These are phyloP conservation scores for Talaromyces atroroseus DNA, from an alignment of 2,329 filamentous ascomycete genomes.

Conservation along the genomic window DNA sequence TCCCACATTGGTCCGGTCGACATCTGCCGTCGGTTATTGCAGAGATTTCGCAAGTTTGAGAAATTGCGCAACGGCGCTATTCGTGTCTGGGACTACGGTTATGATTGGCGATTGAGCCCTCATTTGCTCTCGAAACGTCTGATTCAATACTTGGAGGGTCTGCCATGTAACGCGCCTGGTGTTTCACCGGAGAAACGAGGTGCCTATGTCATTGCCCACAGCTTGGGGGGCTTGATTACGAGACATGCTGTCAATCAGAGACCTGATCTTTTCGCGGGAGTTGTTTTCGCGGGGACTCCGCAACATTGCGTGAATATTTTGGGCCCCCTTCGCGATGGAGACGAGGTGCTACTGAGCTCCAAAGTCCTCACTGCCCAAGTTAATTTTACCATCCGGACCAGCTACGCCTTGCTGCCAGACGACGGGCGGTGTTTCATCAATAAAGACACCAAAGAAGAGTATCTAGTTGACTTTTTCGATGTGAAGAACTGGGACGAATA, in stretches of 20 bases:
- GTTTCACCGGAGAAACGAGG: slow-evolving; percentile 55
- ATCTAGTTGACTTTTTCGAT: slow-evolving; percentile 79
- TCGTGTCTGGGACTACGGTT: slow-evolving; percentile 83
- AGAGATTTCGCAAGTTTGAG: slow-evolving; percentile 66
- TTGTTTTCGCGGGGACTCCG: slow-evolving; percentile 79
- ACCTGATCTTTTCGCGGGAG: slow-evolving; percentile 79
- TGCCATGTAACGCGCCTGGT: slow-evolving; percentile 66
- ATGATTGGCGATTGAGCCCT: slow-evolving; percentile 89
- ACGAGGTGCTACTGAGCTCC: slow-evolving; percentile 83
- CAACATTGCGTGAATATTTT: slow-evolving; percentile 87
- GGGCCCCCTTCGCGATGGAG: slow-evolving; percentile 83
- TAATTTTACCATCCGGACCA: slow-evolving; percentile 85
- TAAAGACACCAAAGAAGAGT: slow-evolving; percentile 71
- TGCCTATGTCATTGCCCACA: slow-evolving; percentile 79
- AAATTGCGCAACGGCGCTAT: slow-evolving; percentile 67
- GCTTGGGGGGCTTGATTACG: slow-evolving; percentile 77
- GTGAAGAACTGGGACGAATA: slow-evolving; percentile 73
- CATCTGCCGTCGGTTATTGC: slow-evolving; percentile 76
- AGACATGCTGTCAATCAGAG: slow-evolving; percentile 79
- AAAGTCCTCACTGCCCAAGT: slow-evolving; percentile 87
- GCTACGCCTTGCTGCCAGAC: slow-evolving; percentile 77
- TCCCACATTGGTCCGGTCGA: slow-evolving; percentile 88
- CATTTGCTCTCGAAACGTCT: slow-evolving; percentile 66
- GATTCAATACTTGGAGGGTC: slow-evolving; percentile 63
- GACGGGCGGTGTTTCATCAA: slow-evolving; percentile 85